These are phyloP conservation scores for Ceratobasidium sp. DNA, from an alignment of 1,284 basidiomycete species.

Conservation along the genomic window DNA sequence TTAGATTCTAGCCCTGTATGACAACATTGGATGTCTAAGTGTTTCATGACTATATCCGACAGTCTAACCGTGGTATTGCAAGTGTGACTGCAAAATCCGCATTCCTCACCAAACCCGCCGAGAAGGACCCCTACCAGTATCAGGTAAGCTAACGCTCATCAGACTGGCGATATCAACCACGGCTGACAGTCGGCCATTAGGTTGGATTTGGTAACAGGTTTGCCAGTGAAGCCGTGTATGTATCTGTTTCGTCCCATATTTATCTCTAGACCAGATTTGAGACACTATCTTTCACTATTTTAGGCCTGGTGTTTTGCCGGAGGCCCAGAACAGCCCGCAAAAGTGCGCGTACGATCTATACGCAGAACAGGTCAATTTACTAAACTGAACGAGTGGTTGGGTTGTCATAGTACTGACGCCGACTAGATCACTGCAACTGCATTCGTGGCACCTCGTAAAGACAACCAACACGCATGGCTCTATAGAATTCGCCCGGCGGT, in stretches of 20 bases:
- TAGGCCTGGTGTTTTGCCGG: conserved; percentile 69
- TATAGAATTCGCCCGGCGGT: conserved; percentile 79
- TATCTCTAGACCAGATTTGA: too few relatives aligned
- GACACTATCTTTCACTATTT: conserved; percentile 20
- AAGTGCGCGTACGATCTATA: conserved; percentile 74
- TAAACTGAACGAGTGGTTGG: neutral
- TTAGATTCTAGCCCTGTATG: too few relatives aligned
- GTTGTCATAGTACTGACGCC: neutral
- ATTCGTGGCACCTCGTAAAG: conserved; percentile 69
- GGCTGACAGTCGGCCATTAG: conserved; percentile 47
- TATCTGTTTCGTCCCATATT: conserved; percentile 7
- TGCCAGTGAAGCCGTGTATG: conserved; percentile 53
- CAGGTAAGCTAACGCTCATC: conserved; percentile 67
- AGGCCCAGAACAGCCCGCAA: conserved; percentile 74
- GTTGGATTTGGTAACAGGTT: conserved; percentile 58
- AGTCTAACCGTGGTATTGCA: conserved; percentile 20
- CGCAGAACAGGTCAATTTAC: conserved; percentile 64
- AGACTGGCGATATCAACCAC: conserved; percentile 54
- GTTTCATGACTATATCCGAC: neutral
- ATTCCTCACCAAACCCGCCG: conserved; percentile 61
- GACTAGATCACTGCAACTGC: conserved; percentile 71
- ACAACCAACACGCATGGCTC: conserved; percentile 67
- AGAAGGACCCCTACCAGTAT: conserved; percentile 70
- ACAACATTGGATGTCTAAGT: too few relatives aligned
- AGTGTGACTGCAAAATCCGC: conserved; percentile 60